phyloP scores from a whole-genome alignment of 768 basidiomycete species.

The Russula sp. region DNA sequence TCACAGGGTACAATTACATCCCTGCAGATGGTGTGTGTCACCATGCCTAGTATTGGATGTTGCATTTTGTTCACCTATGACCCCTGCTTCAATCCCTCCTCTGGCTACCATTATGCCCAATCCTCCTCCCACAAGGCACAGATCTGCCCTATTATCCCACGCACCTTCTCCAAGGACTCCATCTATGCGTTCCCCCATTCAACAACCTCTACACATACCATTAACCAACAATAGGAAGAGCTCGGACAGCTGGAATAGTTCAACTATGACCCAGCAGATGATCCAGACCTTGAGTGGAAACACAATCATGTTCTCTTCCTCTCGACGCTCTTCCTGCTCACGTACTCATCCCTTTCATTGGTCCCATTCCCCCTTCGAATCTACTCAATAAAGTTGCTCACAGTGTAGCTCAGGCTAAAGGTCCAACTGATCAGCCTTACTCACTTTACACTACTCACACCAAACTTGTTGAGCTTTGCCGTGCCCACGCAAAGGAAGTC shows the following conservation, averaged over 20 bases:
- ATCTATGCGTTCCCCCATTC: conserved; percentile 46
- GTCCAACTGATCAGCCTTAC: conserved; percentile 74
- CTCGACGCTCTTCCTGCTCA: conserved; percentile 77
- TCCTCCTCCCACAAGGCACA: conserved; percentile 44
- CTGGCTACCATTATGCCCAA: conserved; percentile 58
- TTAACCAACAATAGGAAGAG: conserved; percentile 51
- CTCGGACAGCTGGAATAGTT: conserved; percentile 81
- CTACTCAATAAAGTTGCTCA: conserved; percentile 82
- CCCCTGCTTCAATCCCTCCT: conserved; percentile 42
- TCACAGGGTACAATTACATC: conserved; percentile 37
- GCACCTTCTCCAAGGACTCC: conserved; percentile 47
- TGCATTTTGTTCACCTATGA: conserved; percentile 24
- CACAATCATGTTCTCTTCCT: conserved; percentile 64
- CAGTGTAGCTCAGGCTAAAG: conserved; percentile 67
- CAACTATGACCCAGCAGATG: conserved; percentile 59
- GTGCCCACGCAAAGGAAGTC: conserved; percentile 49
- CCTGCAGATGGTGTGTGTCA: conserved; percentile 38
- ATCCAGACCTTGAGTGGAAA: conserved; percentile 65
- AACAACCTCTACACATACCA: conserved; percentile 45
- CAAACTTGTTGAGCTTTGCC: conserved; percentile 76
- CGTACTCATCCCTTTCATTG: conserved; percentile 82
- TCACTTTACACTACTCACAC: conserved; percentile 73
- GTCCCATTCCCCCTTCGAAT: conserved; percentile 76
- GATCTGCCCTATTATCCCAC: conserved; percentile 44
- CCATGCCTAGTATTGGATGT: background rate